A percentile compares a stretch with the other conserved stretches of the same genome.
phyloP scores from a whole-genome alignment of 2,329 filamentous ascomycete genomes.

The Corinectria fuckeliana region DNA sequence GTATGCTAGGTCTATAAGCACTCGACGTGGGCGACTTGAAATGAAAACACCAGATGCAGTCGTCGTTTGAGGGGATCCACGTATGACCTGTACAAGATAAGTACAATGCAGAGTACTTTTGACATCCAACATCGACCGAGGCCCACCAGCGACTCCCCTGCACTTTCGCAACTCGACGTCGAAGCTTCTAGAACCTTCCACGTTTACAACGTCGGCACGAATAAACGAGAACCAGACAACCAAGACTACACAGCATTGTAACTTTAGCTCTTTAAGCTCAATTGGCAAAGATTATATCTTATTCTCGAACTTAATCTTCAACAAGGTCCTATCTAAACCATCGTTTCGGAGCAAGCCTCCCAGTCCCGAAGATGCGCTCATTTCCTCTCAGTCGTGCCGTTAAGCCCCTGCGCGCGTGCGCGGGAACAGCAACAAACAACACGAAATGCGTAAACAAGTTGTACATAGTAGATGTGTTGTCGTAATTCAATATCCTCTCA shows the following conservation, averaged over 20 bases:
- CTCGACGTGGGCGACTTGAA: background rate
- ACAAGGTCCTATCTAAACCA: too few species aligned
- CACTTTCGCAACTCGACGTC: conserved; percentile 14
- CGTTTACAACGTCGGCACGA: background rate
- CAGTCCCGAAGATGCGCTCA: too few species aligned
- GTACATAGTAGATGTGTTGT: too few species aligned
- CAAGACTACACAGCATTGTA: too few species aligned
- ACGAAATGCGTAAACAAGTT: background rate
- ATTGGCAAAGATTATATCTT: too few species aligned
- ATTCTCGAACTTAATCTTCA: too few species aligned
- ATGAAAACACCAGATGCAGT: background rate
- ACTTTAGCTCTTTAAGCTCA: too few species aligned
- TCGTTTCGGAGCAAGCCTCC: too few species aligned
- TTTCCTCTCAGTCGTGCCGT: too few species aligned
- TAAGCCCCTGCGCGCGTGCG: background rate
- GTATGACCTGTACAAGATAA: background rate
- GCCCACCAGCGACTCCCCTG: background rate
- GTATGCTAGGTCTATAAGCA: background rate
- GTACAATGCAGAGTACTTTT: background rate
- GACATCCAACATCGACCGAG: background rate
- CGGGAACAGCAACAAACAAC: background rate
- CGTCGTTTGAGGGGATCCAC: background rate
- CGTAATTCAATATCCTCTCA: too few species aligned
- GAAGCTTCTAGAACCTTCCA: conserved; percentile 41
- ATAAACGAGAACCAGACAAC: background rate